These are phyloP conservation scores for Rubia tinctorum DNA, from an alignment of 305 asterid genomes.

Conservation along the genomic window DNA sequence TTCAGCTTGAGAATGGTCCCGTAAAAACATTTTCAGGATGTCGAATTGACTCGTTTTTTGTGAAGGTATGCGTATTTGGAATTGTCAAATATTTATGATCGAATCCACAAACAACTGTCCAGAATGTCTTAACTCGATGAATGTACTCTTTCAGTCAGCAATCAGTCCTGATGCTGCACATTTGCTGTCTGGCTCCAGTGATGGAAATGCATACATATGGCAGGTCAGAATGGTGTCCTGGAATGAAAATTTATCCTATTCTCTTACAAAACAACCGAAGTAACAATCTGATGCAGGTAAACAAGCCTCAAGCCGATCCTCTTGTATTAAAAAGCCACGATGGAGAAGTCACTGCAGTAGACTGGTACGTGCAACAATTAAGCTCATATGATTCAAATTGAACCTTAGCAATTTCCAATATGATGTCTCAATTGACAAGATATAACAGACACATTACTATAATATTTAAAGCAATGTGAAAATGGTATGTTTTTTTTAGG, in stretches of 20 bases:
- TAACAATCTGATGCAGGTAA: conserved; percentile 45
- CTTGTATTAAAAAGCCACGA: conserved; percentile 65
- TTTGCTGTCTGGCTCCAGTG: conserved; percentile 91
- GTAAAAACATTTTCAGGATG: conserved; percentile 65
- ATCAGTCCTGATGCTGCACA: conserved; percentile 95
- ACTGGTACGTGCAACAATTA: conserved; percentile 49
- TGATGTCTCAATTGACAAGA: too few relatives aligned
- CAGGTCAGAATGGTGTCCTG: conserved; percentile 44
- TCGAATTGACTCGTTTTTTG: conserved; percentile 74
- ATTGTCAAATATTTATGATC: conserved; percentile 3
- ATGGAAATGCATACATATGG: conserved; percentile 96
- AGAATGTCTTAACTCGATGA: not conserved
- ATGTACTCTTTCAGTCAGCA: conserved; percentile 53
- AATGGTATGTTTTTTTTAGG: conserved; percentile 40
- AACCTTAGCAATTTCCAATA: not conserved
- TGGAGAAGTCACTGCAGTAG: conserved; percentile 94
- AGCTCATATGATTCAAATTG: not conserved
- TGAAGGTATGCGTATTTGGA: conserved; percentile 52
- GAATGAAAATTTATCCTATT: conserved; percentile 2
- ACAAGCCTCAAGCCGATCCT: conserved; percentile 65
- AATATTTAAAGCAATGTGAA: not conserved
- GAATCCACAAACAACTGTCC: not conserved
- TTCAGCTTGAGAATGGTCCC: conserved; percentile 81
- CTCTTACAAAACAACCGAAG: conserved; percentile 10
- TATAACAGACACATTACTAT: too few relatives aligned